Base-by-base conservation (phyloP, 1,284 basidiomycete species). In the Vanrija sp. region DNA sequence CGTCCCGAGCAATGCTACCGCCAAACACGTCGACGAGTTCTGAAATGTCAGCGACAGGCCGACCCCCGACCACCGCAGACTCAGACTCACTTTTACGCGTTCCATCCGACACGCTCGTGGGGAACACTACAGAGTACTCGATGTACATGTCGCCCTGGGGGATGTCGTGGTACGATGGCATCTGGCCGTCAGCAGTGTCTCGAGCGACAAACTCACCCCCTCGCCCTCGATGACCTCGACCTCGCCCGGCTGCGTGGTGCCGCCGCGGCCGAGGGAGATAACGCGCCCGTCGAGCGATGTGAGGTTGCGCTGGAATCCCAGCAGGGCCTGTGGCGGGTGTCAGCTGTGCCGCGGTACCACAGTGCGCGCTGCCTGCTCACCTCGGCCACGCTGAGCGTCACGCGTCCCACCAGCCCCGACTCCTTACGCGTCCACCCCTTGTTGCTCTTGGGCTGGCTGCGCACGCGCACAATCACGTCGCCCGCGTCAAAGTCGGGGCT, bases 241-340 rank as follows among this genome's bases (percentile, higher is more conserved):
- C 71, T 87, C 90, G 84, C 89, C 89, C 62, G 94, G 94, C 71
- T 98, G 93, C 40, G 94, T 96, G 1, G 94, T 89, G 14, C 85
- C 87, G 38, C 80, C 78, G 52, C 91, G 82, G 42, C 80, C 78
- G 19, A 98, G 76, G 46, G 81, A 80, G 44, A 97, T 83, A n/a
- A 81, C 77, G 67, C 88, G 87, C 3, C 91, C 93, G 69, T 96
- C 93, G 54, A 98, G 81, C 74, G 93, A 91, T 4, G 87, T 91
- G 57, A 98, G 73, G 67, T 92, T 91, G 34, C 86, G 84, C 56
- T 76, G 69, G 51, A 78, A 76, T 0, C 77, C 77, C 23, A 78
- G 69, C 25, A 78, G 60, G 7, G 76, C 76, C 73, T 77, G 48
- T 19, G 19, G 49, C 38, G 21, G 10, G 25, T 38, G 23, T 34